Evolutionary conservation across 2,329 filamentous ascomycete genomes (phyloP).

Genomic region (Sarocladium kiliense): DNA sequence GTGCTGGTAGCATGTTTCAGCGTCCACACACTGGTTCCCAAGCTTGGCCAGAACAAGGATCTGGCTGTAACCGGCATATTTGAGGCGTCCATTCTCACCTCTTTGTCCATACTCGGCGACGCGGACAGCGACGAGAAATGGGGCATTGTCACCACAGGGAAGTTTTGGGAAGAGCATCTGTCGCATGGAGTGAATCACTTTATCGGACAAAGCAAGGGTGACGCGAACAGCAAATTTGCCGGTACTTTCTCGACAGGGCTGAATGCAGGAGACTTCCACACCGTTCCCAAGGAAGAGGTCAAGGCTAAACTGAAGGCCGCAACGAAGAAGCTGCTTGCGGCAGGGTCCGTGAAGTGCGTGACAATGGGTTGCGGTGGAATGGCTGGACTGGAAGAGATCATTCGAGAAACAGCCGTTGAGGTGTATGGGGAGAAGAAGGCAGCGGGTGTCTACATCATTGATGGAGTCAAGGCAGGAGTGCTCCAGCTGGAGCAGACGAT

Average conservation of each 20-base stretch:
- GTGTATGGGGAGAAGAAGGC: conserved; percentile 56
- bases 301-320: conserved; percentile 62
- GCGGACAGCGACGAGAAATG: conserved; percentile 45
- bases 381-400: conserved; percentile 75
- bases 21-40: conserved; percentile 68
- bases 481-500: conserved; percentile 54
- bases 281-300: conserved; percentile 60
- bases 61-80: conserved; percentile 63
- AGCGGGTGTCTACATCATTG: conserved; percentile 61
- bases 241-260: conserved; percentile 81
- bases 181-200: conserved; percentile 58
- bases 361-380: conserved; percentile 89
- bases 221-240: conserved; percentile 46
- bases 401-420: conserved; percentile 63
- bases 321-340: conserved; percentile 57
- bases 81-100: conserved; percentile 69
- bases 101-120: conserved; percentile 43
- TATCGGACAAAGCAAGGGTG: conserved; percentile 44
- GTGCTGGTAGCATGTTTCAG: conserved; percentile 88
- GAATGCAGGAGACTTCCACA: conserved; percentile 74
- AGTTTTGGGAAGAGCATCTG: conserved; percentile 75
- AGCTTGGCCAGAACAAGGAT: conserved; percentile 38
- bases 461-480: conserved; percentile 71
- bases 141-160: conserved; percentile 85
- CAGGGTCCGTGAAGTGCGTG: conserved; percentile 57